Conservation (phyloP, 2,329 filamentous ascomycete species). For the Colletotrichum lini region DNA sequence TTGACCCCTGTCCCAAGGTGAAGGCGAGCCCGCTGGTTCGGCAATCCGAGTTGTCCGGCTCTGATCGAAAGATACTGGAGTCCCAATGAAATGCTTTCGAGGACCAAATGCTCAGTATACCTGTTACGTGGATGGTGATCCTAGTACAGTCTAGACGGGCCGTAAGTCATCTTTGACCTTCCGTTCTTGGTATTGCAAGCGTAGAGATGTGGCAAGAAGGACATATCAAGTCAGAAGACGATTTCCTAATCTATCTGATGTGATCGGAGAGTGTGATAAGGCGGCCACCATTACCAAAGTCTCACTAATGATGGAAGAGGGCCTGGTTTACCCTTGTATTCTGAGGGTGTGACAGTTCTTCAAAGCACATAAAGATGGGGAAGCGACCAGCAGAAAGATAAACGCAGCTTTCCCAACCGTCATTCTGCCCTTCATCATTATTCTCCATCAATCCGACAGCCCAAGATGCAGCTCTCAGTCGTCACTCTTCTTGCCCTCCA, state of each 20-base stretch:
- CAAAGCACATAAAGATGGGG: background rate
- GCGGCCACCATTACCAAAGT: background rate
- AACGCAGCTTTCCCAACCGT: no score
- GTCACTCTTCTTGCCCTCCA: constrained; percentile 26
- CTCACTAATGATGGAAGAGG: no score
- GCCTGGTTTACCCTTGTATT: no score
- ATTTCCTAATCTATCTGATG: background rate
- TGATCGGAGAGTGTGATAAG: background rate
- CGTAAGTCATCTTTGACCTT: background rate
- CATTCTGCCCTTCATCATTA: no score
- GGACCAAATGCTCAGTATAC: background rate
- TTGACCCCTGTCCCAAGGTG: background rate
- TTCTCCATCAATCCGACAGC: background rate
- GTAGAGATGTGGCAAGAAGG: background rate
- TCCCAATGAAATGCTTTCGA: background rate
- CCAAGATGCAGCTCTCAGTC: constrained; percentile 25
- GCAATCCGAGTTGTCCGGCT: background rate
- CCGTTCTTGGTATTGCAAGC: background rate
- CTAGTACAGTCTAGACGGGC: background rate
- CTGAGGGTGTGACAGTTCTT: no score
- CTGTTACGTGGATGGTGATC: background rate
- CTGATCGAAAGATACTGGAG: background rate
- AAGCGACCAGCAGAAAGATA: background rate
- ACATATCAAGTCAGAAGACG: no score
- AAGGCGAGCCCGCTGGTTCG: background rate